Conservation (phyloP, 345 rosid genomes). For the Brassica napus region Da-Ae NC_063451.1:5709501-5710000, state of each 20-base stretch:
- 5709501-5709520: constrained; percentile 88
- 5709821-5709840: constrained; percentile 76
- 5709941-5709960: constrained; percentile 25
- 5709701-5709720: constrained; percentile 88
- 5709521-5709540: constrained; percentile 69
- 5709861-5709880: constrained; percentile 93
- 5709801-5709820: constrained; percentile 83
- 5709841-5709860: constrained; percentile 67
- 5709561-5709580: constrained; percentile 42
- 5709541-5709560: constrained; percentile 38
- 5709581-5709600: constrained; percentile 71
- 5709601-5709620: constrained; percentile 77
- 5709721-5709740: constrained; percentile 63
- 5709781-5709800: constrained; percentile 83
- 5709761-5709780: constrained; percentile 76
- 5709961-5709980: neutral
- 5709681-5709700: constrained; percentile 83
- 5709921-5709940: constrained; percentile 49
- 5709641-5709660: constrained; percentile 61
- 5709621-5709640: constrained; percentile 69
- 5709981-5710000: neutral
- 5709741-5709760: constrained; percentile 57
- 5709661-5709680: constrained; percentile 61
- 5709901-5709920: constrained; percentile 78
- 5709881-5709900: constrained; percentile 80